Conservation (phyloP, 345 rosid genomes). For the Pistacia atlantica region DNA sequence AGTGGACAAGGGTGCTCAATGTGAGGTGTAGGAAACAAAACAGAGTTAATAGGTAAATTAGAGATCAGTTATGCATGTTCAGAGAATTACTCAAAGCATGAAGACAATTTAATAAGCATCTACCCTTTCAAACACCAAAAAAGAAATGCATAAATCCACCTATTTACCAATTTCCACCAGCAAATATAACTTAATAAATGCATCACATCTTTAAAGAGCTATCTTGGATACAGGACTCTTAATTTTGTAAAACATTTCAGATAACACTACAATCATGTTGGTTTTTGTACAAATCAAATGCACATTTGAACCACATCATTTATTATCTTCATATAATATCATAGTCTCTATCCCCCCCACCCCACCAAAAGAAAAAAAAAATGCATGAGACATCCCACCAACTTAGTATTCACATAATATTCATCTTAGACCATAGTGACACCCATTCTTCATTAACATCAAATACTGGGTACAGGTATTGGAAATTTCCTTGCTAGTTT, state of each 20-base stretch:
- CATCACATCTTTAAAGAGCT: neutral
- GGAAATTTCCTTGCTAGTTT: neutral
- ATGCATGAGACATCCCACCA: too few relatives aligned
- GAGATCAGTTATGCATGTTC: neutral
- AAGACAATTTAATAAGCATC: neutral
- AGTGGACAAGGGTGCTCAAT: slow-evolving; percentile 9
- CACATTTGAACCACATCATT: too few relatives aligned
- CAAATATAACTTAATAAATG: neutral
- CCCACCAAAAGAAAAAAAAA: too few relatives aligned
- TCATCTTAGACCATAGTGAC: too few relatives aligned
- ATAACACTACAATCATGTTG: too few relatives aligned
- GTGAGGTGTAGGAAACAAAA: neutral
- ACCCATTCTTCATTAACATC: neutral
- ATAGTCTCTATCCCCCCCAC: too few relatives aligned
- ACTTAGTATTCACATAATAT: too few relatives aligned
- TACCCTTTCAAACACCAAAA: neutral
- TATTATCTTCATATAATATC: too few relatives aligned
- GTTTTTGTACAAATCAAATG: too few relatives aligned
- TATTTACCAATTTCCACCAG: neutral
- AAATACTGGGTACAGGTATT: neutral
- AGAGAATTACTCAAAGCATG: neutral
- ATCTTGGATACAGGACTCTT: too few relatives aligned
- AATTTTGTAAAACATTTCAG: too few relatives aligned
- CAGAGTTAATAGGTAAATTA: neutral
- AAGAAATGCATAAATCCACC: neutral